Percentiles rank a stretch among this genome's conserved stretches.
Evolutionary conservation across 2,329 filamentous ascomycete species (phyloP).

Genomic region (Didymosphaeria variabile): DNA sequence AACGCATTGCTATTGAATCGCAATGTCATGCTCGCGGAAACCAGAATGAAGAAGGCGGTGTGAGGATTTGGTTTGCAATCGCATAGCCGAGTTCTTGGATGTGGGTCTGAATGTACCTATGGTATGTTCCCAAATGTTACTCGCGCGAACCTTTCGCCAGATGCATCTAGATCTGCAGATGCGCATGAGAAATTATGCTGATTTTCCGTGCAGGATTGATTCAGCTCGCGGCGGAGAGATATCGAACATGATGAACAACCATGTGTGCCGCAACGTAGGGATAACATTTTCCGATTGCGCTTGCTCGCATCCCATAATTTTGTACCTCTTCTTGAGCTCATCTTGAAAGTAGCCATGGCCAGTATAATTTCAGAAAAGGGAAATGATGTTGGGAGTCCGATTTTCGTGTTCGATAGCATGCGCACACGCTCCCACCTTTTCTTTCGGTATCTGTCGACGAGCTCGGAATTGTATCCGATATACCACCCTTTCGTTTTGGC

Average conservation of each 20-base stretch:
- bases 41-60: neutral
- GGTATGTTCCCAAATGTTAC: neutral
- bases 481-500: neutral
- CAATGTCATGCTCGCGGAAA: no score
- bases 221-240: no score
- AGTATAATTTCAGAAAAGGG: no score
- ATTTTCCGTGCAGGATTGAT: no score
- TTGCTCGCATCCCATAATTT: neutral
- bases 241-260: no score
- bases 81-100: neutral
- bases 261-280: no score
- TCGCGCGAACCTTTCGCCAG: neutral
- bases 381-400: neutral
- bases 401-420: conserved; percentile 5
- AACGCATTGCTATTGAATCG: no score
- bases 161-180: neutral
- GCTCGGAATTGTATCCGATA: neutral
- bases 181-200: neutral
- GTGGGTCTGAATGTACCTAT: neutral
- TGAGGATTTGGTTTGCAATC: neutral
- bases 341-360: no score
- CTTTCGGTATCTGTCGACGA: conserved; percentile 1
- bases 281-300: no score
- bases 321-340: neutral
- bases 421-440: conserved; percentile 1